Evolutionary conservation across 2,329 filamentous ascomycete genomes (phyloP).

Genomic region (Grosmannia huntii): DNA sequence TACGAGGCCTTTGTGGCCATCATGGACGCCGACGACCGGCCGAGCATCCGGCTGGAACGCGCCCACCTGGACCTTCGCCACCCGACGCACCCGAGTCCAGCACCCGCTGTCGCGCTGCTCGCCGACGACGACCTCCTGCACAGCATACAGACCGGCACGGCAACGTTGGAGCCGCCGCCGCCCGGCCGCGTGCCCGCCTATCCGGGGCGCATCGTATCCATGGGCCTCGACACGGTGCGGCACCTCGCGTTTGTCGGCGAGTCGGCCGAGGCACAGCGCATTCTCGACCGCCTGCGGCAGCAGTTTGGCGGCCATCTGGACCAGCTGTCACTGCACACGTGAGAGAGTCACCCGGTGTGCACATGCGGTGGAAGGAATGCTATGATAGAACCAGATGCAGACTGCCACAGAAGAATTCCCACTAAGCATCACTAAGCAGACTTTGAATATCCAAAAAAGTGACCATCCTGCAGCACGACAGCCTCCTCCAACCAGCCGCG

Average conservation of each 20-base stretch:
- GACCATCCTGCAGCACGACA: neutral
- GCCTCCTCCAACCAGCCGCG: neutral
- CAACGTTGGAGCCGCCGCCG: slow-evolving; percentile 9
- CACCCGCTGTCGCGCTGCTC: slow-evolving; percentile 34
- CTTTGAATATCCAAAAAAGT: no score
- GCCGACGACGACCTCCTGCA: slow-evolving; percentile 11
- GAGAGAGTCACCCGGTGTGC: neutral
- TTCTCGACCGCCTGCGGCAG: slow-evolving; percentile 17
- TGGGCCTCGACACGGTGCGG: slow-evolving; percentile 34
- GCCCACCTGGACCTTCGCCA: slow-evolving; percentile 44
- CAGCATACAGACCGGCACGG: slow-evolving; percentile 9
- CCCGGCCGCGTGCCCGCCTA: slow-evolving; percentile 14
- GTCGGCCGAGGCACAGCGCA: slow-evolving; percentile 26
- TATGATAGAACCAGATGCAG: neutral
- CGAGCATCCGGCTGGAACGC: slow-evolving; percentile 27
- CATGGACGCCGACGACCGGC: slow-evolving; percentile 24
- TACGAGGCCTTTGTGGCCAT: slow-evolving; percentile 41
- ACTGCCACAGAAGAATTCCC: no score
- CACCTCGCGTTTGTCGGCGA: slow-evolving; percentile 28
- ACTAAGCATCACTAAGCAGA: no score
- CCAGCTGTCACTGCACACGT: slow-evolving; percentile 7
- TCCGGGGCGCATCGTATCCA: slow-evolving; percentile 20
- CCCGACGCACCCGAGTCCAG: slow-evolving; percentile 34
- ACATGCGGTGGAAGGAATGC: neutral
- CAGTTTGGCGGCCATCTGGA: slow-evolving; percentile 11